These are phyloP conservation scores for Cornus kousa DNA, from an alignment of 148 eudicot genomes.

Conservation along the genomic window DNA sequence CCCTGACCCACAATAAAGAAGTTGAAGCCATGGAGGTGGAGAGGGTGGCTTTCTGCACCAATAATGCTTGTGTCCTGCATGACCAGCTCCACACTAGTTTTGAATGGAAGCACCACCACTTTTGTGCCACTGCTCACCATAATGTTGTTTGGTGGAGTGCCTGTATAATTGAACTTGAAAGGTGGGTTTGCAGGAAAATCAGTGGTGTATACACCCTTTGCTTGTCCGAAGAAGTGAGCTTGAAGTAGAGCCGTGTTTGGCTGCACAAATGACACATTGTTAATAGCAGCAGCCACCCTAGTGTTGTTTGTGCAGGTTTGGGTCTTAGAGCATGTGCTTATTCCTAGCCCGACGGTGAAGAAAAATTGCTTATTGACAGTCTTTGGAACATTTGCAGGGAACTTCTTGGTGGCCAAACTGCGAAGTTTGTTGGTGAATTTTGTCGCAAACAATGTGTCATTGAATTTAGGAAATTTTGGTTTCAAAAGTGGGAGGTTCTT, in stretches of 20 bases:
- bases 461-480: slow-evolving; percentile 7
- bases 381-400: slow-evolving; percentile 20
- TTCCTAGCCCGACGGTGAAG: slow-evolving; percentile 20
- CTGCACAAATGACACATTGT: slow-evolving; percentile 55
- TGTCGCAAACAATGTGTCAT: slow-evolving; percentile 16
- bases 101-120: slow-evolving; percentile 40
- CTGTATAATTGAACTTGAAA: slow-evolving; percentile 47
- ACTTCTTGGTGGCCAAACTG: slow-evolving; percentile 13
- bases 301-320: slow-evolving; percentile 42
- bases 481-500: slow-evolving; percentile 5
- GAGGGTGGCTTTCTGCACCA: slow-evolving; percentile 54
- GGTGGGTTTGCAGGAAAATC: slow-evolving; percentile 44
- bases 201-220: slow-evolving; percentile 39
- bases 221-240: slow-evolving; percentile 37
- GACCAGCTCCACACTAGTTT: slow-evolving; percentile 50
- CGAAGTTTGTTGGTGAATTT: slow-evolving; percentile 9
- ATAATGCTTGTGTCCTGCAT: slow-evolving; percentile 62
- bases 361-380: slow-evolving; percentile 5
- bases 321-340: slow-evolving; percentile 15
- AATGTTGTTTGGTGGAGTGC: slow-evolving; percentile 46
- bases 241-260: slow-evolving; percentile 51
- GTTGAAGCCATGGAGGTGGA: slow-evolving; percentile 62
- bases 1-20: slow-evolving; percentile 62
- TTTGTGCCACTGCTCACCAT: slow-evolving; percentile 43
- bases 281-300: slow-evolving; percentile 40